phyloP scores from a whole-genome alignment of 495 filamentous ascomycete genomes.

The Neurospora sp. region DNA sequence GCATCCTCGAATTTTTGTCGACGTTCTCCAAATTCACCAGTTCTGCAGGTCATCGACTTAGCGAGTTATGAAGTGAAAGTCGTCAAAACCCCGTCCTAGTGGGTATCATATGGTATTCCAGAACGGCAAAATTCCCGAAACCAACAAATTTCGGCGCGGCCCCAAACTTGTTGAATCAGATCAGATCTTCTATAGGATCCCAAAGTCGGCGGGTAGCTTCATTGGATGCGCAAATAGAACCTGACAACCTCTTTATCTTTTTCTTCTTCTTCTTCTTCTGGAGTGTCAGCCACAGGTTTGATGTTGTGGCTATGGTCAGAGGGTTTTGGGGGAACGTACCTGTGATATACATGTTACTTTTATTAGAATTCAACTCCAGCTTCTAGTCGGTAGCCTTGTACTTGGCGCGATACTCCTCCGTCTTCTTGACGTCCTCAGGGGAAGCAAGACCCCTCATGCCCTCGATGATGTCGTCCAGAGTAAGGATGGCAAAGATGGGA shows the following conservation, averaged over 20 bases:
- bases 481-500: constrained; percentile 46
- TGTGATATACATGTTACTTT: background rate
- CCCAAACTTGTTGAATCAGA: background rate
- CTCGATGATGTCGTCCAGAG: constrained; percentile 71
- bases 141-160: background rate
- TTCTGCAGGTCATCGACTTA: constrained; percentile 4
- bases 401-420: constrained; percentile 69
- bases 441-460: constrained; percentile 41
- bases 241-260: background rate
- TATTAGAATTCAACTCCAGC: background rate
- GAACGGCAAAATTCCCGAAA: background rate
- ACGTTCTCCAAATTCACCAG: background rate
- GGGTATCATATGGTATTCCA: background rate
- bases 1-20: background rate
- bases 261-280: background rate
- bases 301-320: background rate
- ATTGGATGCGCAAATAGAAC: background rate
- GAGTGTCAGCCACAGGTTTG: background rate
- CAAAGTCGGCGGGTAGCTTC: background rate
- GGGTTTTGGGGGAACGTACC: background rate
- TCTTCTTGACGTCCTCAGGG: constrained; percentile 54
- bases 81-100: background rate
- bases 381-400: constrained; percentile 54
- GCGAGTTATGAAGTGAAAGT: background rate
- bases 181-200: background rate